phyloP scores from a whole-genome alignment of 805 yeast genomes.

The Cyberlindnera petersonii region DNA sequence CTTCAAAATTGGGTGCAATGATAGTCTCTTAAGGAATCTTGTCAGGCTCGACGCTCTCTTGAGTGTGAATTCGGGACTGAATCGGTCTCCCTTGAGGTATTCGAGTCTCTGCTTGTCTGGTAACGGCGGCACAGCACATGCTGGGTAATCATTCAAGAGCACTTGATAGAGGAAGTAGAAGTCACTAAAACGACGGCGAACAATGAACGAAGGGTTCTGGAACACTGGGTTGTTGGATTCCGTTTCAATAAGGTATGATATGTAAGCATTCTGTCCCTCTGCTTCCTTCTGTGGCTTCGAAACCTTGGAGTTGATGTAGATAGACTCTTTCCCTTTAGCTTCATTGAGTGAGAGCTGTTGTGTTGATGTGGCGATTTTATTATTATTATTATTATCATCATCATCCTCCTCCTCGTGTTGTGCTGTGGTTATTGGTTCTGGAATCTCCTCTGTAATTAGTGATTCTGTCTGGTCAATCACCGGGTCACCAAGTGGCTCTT shows the following conservation, averaged over 20 bases:
- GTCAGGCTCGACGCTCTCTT: conserved; percentile 79
- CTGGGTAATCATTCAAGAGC: conserved; percentile 73
- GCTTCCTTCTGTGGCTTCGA: conserved; percentile 63
- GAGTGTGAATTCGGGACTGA: conserved; percentile 76
- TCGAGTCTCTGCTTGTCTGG: conserved; percentile 92
- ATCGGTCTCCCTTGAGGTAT: conserved; percentile 90
- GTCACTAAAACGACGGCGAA: conserved; percentile 84
- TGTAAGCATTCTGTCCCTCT: conserved; percentile 74
- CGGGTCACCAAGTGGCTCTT: conserved; percentile 20
- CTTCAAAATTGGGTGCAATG: conserved; percentile 68
- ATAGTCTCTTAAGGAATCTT: conserved; percentile 67
- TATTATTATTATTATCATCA: not conserved
- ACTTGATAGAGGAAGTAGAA: conserved; percentile 75
- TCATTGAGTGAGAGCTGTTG: conserved; percentile 5
- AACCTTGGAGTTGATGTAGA: conserved; percentile 40
- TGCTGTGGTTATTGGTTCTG: too few species aligned
- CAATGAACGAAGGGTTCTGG: conserved; percentile 39
- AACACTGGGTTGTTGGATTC: conserved; percentile 60
- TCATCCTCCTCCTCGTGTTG: conserved; percentile 3
- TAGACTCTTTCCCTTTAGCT: conserved; percentile 8
- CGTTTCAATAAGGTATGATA: conserved; percentile 66
- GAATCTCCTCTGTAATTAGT: conserved; percentile 1
- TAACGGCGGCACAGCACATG: conserved; percentile 84
- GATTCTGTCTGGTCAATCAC: not conserved
- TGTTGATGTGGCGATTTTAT: not conserved